A percentile compares a stretch with the other conserved stretches of the same genome.
These are phyloP conservation scores for Trichophyton schoenleinii DNA, from an alignment of 2,329 filamentous ascomycete genomes.

Conservation along the genomic window DNA sequence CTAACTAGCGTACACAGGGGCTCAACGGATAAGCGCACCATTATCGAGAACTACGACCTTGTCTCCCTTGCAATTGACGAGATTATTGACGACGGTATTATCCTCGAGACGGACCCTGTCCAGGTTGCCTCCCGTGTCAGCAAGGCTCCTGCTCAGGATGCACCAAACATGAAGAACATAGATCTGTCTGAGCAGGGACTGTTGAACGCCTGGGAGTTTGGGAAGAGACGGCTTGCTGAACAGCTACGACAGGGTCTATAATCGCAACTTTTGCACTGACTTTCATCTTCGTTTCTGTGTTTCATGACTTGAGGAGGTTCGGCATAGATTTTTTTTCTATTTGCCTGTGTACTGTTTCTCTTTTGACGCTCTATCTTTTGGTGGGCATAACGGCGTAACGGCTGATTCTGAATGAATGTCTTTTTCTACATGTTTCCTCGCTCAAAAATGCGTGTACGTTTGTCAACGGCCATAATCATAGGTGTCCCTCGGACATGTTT, in stretches of 20 bases:
- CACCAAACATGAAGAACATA: slow-evolving; percentile 77
- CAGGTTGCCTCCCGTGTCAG: slow-evolving; percentile 87
- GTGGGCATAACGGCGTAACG: slow-evolving; percentile 2
- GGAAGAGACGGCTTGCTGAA: slow-evolving; percentile 81
- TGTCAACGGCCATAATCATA: not conserved
- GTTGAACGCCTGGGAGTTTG: slow-evolving; percentile 86
- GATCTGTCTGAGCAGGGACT: slow-evolving; percentile 92
- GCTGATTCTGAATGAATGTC: slow-evolving; percentile 1
- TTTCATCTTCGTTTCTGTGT: not conserved
- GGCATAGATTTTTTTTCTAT: slow-evolving; percentile 2
- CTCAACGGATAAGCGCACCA: slow-evolving; percentile 92
- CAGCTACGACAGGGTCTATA: slow-evolving; percentile 74
- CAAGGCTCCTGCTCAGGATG: slow-evolving; percentile 80
- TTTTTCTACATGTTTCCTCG: not conserved
- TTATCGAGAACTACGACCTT: slow-evolving; percentile 97
- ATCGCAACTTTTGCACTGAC: slow-evolving; percentile 18
- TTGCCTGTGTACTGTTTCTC: not conserved
- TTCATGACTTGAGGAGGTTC: not conserved
- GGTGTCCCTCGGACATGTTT: not conserved
- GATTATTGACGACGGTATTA: slow-evolving; percentile 88
- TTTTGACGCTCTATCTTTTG: slow-evolving; percentile 4
- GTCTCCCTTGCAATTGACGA: slow-evolving; percentile 91
- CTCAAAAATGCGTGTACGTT: not conserved
- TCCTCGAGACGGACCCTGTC: slow-evolving; percentile 92
- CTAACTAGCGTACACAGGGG: slow-evolving; percentile 46